Evolutionary conservation across 306 rosid genomes (phyloP).

Genomic region (Cucumis melo): DNA sequence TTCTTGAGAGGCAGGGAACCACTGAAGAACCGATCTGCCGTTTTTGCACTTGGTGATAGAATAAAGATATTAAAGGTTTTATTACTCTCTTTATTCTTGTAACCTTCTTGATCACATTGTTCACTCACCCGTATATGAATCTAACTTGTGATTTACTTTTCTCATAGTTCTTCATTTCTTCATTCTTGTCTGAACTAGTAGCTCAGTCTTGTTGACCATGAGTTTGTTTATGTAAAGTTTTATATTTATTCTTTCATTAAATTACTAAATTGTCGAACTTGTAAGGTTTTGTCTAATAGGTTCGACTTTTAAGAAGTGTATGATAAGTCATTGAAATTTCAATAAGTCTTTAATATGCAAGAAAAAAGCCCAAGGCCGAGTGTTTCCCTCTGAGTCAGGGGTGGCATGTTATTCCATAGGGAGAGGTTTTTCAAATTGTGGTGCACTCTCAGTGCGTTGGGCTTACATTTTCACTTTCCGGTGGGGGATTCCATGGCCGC

Average conservation of each 20-base stretch:
- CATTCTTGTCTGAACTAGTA: constrained; percentile 1
- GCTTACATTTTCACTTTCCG: too few relatives aligned
- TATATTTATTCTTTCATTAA: not conserved
- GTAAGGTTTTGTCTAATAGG: not conserved
- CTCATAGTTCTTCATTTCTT: not conserved
- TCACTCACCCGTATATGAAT: not conserved
- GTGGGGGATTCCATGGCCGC: too few relatives aligned
- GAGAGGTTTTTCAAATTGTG: too few relatives aligned
- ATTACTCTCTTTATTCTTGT: not conserved
- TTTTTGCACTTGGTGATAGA: constrained; percentile 89
- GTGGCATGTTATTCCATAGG: too few relatives aligned
- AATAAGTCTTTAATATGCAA: too few relatives aligned
- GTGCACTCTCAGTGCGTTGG: too few relatives aligned
- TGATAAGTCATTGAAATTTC: not conserved
- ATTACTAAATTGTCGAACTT: not conserved
- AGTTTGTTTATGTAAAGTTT: not conserved
- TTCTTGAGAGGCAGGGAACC: constrained; percentile 83
- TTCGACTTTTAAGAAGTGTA: not conserved
- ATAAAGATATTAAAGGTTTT: constrained; percentile 71
- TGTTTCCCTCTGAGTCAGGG: too few relatives aligned
- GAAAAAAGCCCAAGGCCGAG: too few relatives aligned
- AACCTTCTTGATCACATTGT: not conserved
- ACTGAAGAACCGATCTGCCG: constrained; percentile 91
- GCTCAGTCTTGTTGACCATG: not conserved
- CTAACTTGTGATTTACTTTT: not conserved